Conservation (phyloP, 345 rosid genomes). For the Ceriops decandra region DNA sequence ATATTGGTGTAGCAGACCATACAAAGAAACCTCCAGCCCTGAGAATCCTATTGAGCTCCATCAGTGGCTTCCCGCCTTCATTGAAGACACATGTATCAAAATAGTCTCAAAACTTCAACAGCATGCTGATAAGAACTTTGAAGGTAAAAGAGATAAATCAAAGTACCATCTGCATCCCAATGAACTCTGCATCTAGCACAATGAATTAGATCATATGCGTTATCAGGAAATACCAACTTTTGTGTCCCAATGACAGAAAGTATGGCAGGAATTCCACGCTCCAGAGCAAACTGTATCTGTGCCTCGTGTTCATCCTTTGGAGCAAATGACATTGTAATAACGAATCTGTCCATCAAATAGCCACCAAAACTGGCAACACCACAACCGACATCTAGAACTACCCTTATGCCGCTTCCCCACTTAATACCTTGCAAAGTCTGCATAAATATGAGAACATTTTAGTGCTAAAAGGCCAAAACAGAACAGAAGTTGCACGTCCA, state of each 20-base stretch:
- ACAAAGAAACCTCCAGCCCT: slow-evolving; percentile 93
- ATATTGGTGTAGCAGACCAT: slow-evolving; percentile 98
- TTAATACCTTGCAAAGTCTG: slow-evolving; percentile 64
- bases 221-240: slow-evolving; percentile 62
- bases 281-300: slow-evolving; percentile 93
- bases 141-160: slow-evolving; percentile 4
- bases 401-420: slow-evolving; percentile 71
- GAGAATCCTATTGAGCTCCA: slow-evolving; percentile 87
- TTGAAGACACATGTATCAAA: slow-evolving; percentile 13
- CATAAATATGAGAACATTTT: background rate
- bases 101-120: slow-evolving; percentile 5
- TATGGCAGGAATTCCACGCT: slow-evolving; percentile 88
- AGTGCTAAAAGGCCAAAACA: background rate
- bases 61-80: slow-evolving; percentile 85
- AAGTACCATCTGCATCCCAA: slow-evolving; percentile 84
- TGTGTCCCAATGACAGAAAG: slow-evolving; percentile 86
- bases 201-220: slow-evolving; percentile 76
- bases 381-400: slow-evolving; percentile 82
- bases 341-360: slow-evolving; percentile 64
- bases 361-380: slow-evolving; percentile 98
- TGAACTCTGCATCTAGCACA: slow-evolving; percentile 97
- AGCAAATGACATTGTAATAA: slow-evolving; percentile 86
- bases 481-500: background rate
- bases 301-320: slow-evolving; percentile 99
- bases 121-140: slow-evolving; percentile 6